Evolutionary conservation across 176 grass and related monocot genomes (phyloP), one percentile per base, ranked within the genome.

Genomic region (Metroxylon sagu): DNA sequence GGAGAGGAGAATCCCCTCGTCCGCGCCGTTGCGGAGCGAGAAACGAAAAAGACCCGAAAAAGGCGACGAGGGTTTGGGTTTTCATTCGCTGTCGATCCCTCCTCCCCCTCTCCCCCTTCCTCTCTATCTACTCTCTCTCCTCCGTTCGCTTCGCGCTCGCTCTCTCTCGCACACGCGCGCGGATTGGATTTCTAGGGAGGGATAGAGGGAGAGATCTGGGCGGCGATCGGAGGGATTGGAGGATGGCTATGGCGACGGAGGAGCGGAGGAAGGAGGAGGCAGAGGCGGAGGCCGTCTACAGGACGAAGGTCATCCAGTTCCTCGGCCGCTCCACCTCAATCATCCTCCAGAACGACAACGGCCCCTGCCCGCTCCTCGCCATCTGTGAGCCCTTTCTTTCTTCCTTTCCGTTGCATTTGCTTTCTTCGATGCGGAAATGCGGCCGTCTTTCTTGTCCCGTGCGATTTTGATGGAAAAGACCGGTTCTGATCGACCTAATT

Each of bases 311-410:
- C 48, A 70, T 98, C 39, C 84, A 98, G 56, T 98, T 98, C 71
- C 85, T 93, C 30, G 94, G 94, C 16, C 94, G 94, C 19, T 72
- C 72, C 35, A 93, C 84, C 29, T 73, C 88, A 26, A 89, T 98
- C 74, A 76, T 98, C 73, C 89, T 93, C 67, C 94, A 93, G 73
- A 98, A 89, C 81, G 94, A 93, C 65, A 98, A 98, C 85, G 94
- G 94, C 3, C 88, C 94, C 5, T 98, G 94, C 60, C 94, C 94
- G 25, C 94, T 98, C 14, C 88, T 92, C 39, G 94, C 88, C 29
- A 98, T 98, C 76, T 93, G 94, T 98, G 72, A 85, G 78, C 16
- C 18, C 48, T 68, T 49, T 31, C 57, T 54, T 8, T n/a, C 16
- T 5, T 16, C 26, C 6, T 29, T 35, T 29, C 4, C 0, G 16